Conservation (phyloP, 805 yeast genomes). For the Saturnispora saitoi region DNA sequence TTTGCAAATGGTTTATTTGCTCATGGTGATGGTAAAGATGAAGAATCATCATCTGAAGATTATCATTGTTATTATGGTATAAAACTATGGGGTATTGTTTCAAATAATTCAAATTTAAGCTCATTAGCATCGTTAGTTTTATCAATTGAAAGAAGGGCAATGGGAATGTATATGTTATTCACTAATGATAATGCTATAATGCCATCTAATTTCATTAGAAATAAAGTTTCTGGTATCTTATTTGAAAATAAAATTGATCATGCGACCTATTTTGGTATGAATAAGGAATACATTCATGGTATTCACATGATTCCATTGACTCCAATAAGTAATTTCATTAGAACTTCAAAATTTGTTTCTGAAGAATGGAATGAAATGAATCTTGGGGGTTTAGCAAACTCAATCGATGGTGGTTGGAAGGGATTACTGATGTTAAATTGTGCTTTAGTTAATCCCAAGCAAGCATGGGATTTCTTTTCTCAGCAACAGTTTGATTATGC, state of each 20-base stretch:
- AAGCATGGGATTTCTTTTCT: slow-evolving; percentile 37
- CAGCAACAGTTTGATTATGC: slow-evolving; percentile 24
- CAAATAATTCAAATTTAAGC: slow-evolving; percentile 44
- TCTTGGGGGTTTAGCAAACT: slow-evolving; percentile 29
- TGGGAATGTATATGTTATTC: slow-evolving; percentile 49
- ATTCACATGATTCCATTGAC: slow-evolving; percentile 73
- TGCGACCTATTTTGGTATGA: slow-evolving; percentile 61
- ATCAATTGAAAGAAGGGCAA: slow-evolving; percentile 43
- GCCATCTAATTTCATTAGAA: slow-evolving; percentile 43
- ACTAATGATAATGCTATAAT: slow-evolving; percentile 38
- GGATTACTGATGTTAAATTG: slow-evolving; percentile 43
- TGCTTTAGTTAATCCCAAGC: slow-evolving; percentile 36
- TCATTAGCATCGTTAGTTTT: slow-evolving; percentile 51
- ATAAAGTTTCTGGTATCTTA: slow-evolving; percentile 60
- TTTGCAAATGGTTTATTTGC: slow-evolving; percentile 65
- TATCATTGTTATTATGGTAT: slow-evolving; percentile 60
- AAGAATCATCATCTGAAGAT: slow-evolving; percentile 67
- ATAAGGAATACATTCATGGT: slow-evolving; percentile 61
- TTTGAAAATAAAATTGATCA: slow-evolving; percentile 68
- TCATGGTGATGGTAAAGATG: slow-evolving; percentile 61
- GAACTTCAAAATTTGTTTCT: slow-evolving; percentile 41
- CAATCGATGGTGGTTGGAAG: slow-evolving; percentile 52
- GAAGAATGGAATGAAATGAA: slow-evolving; percentile 35
- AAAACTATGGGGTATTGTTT: slow-evolving; percentile 59
- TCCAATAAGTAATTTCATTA: slow-evolving; percentile 48